Evolutionary conservation across 768 basidiomycete species (phyloP), one percentile per base, ranked within the genome.

Genomic region (Ephemerocybe angulata): DNA sequence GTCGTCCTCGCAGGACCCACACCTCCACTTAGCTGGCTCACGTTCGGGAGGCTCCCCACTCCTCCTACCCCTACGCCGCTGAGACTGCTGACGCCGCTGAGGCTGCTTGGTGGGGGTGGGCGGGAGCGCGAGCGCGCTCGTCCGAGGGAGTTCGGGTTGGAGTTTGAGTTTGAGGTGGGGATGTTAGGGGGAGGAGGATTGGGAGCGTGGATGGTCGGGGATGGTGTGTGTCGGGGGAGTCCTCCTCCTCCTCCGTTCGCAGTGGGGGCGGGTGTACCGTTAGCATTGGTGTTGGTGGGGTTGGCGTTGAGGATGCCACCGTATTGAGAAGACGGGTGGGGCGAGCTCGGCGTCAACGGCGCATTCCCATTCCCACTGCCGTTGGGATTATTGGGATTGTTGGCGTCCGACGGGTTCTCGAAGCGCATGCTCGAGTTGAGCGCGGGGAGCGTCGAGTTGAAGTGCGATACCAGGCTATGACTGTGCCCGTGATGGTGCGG

Each of bases 1-100:
- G 80, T 72, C 0, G 81, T 80, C 50, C 84, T 70, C 8, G 81
- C 76, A 2, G 83, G 84, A 6, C 83, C 82, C 17, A 82, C 71
- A 25, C 66, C 63, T 3, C 68, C 64, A 17, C 51, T 56, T 41
- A 57, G 55, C 1, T 58, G 46, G 19, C 57, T 50, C 22, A 59
- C 43, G 43, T 53, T 54, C 3, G 57, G 38, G 52, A 46, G 22
- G 62, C 40, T 1, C 47, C 58, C 13, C 31, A 44, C 38, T 37
- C 47, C n/a, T 50, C 52, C 8, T 56, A 57, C 22, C 43, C 48
- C 28, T 56, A 50, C 7, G 60, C n/a, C n/a, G n/a, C n/a, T n/a
- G n/a, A n/a, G n/a, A n/a, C n/a, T n/a, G n/a, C n/a, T n/a, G n/a
- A n/a, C n/a, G n/a, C 52, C 19, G 12, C 15, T 41, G 4, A 21